Base-by-base conservation (phyloP, 805 yeast species). In the Metschnikowia sp. region DNA sequence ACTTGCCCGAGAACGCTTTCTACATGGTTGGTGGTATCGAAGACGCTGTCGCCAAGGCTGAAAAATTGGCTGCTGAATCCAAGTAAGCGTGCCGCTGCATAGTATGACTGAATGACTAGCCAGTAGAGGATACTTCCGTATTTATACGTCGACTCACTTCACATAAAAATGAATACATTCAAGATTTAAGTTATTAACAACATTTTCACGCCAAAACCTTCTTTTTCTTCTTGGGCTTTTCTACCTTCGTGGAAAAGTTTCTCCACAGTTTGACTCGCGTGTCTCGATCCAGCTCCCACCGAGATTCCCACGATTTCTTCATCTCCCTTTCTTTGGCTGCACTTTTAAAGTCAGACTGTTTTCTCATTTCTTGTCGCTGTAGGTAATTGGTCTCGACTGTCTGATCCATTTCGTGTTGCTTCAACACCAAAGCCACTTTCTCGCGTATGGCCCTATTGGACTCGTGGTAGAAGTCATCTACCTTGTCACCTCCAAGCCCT, bases 21-120 rank as follows among this genome's bases (percentile, higher is more conserved):
- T 94, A 94, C 79, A 94, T 94, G 99, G 99, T 94, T 77, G 99
- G 99, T 81, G 96, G 96, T 81, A 91, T 94, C 69, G 97, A 91
- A 75, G 99, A 94, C 77, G 99, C 84, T 65, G 76, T 90, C 74
- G 95, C 97, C 72, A 94, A 94, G 85, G 98, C 97, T 71, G 98
- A 94, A 80, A 91, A 92, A 82, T 77, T 94, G 74, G 98, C 98
- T 76, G 83, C 96, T 74, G 96, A 89, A 75, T 79, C 89, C 65
- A 82, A 83, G 69, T 83, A 82, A 68, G 64, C 61, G 54, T 35
- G 55, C 57, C 52, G 48, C 54, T 55, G 58, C 58, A 55, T 55
- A 49, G 49, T 48, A 55, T 50, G 58, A 55, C 55, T 53, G 58
- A 46, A 55, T 51, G 57, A 53, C 54, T 47, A 47, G 56, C 56